Evolutionary conservation across 345 rosid genomes (phyloP), one percentile per base, ranked within the genome.

Genomic region (Citrus mangshanensis): DNA sequence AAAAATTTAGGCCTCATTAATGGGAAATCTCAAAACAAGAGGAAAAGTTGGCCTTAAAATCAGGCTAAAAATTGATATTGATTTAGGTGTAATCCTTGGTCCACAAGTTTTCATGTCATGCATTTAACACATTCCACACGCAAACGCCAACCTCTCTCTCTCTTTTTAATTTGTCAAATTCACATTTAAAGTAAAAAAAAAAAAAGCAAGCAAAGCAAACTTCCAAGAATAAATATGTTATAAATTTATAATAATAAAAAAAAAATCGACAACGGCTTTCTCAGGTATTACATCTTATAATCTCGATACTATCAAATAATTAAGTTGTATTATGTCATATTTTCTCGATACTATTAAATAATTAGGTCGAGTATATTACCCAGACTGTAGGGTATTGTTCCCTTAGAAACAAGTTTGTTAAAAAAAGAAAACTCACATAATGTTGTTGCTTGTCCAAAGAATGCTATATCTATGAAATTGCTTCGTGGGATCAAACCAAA

Each of bases 401-500:
- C 51, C 51, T 13, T 46, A 3, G 5, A 3, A 46, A 46, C 51
- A 13, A 46, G 5, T 46, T 46, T 13, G 51, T 46, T 13, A 12
- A 13, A 21, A 55, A 42, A 40, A 37, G 51, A 9, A 27, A 86
- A 37, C 98, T 86, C 79, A 95, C 99, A 94, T 89, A 89, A 87
- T 84, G 51, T 86, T 87, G n/a, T 75, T 84, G 38, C 85, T 77
- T 3, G 99, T 93, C 99, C 99, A 96, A 7, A 92, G 90, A 51
- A 96, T 94, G 84, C 97, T 93, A 75, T 94, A 96, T 27, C 97
- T 84, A 61, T 94, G 99, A 81, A 89, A 94, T 61, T 91, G 95
- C 78, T 85, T 87, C 4, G 97, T 75, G 10, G 99, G 99, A 84
- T 94, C 98, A 24, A 96, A 96, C 99, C 99, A 96, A 12, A 96